Evolutionary conservation across 2,329 filamentous ascomycete genomes (phyloP).

Genomic region (Beauveria bassiana): DNA sequence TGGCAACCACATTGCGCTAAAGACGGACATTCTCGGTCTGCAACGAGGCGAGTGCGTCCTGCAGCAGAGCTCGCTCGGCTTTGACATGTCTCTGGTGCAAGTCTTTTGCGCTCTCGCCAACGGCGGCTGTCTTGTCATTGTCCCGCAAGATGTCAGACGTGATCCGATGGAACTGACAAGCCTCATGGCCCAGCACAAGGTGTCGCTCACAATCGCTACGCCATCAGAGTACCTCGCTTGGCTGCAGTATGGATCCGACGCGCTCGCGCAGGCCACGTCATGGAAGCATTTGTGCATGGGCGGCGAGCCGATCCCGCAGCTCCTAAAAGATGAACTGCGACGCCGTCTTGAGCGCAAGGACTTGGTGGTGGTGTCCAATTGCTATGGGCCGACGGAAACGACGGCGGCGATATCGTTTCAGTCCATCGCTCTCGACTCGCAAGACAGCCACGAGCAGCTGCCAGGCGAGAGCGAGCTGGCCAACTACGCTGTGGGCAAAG

Average conservation of each 20-base stretch:
- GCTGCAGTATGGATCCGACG: conserved; percentile 14
- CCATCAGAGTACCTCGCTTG: conserved; percentile 29
- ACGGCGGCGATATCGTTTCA: conserved; percentile 3
- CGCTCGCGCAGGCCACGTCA: not conserved
- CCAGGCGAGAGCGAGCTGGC: not conserved
- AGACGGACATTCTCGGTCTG: conserved; percentile 14
- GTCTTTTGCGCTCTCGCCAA: conserved; percentile 24
- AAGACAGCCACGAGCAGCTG: not conserved
- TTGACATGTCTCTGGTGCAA: conserved; percentile 31
- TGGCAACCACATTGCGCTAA: conserved; percentile 19
- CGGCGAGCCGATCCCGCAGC: conserved; percentile 15
- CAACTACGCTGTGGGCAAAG: not conserved
- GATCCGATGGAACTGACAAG: conserved; percentile 25
- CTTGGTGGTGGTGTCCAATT: conserved; percentile 16
- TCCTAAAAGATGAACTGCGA: conserved; percentile 11
- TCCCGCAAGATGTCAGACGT: conserved; percentile 19
- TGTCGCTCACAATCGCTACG: conserved; percentile 27
- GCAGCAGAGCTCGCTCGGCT: conserved; percentile 29
- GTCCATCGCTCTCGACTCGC: not conserved
- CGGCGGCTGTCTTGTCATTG: conserved; percentile 28
- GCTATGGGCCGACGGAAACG: conserved; percentile 26
- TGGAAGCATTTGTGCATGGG: conserved; percentile 12
- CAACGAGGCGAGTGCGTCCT: conserved; percentile 19
- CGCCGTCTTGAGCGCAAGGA: not conserved
- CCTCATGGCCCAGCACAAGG: conserved; percentile 21